These are phyloP conservation scores for Xylaria bambusicola DNA, from an alignment of 495 filamentous ascomycete species.

Conservation along the genomic window DNA sequence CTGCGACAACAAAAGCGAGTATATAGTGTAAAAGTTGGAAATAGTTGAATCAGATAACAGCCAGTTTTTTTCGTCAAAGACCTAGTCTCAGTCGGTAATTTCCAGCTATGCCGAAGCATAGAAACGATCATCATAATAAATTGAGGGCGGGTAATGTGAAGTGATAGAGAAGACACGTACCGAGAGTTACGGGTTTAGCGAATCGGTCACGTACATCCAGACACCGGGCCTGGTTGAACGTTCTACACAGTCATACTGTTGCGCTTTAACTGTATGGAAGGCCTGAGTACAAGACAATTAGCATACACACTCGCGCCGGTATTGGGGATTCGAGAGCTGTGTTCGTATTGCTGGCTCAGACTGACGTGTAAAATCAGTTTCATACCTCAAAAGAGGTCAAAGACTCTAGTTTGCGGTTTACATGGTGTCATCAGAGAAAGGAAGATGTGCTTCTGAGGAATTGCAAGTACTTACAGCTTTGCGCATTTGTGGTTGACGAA, in stretches of 20 bases:
- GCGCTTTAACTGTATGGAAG: no score
- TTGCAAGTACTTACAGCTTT: slow-evolving; percentile 28
- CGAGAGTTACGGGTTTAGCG: background rate
- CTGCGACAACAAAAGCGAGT: background rate
- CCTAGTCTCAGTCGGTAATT: slow-evolving; percentile 98
- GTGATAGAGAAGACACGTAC: slow-evolving; percentile 8
- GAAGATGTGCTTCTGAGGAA: background rate
- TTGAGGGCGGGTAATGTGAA: background rate
- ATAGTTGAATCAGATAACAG: slow-evolving; percentile 75
- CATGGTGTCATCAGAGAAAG: slow-evolving; percentile 59
- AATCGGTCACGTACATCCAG: background rate
- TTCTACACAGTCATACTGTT: no score
- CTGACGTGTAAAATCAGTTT: slow-evolving; percentile 99
- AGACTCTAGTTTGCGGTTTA: slow-evolving; percentile 99
- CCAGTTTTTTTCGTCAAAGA: slow-evolving; percentile 80
- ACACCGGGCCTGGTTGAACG: background rate
- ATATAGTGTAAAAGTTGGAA: background rate
- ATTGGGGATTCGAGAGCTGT: background rate
- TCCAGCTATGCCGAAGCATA: slow-evolving; percentile 91
- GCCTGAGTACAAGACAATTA: slow-evolving; percentile 33
- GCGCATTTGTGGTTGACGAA: slow-evolving; percentile 19
- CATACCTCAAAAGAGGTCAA: slow-evolving; percentile 88
- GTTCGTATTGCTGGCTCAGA: slow-evolving; percentile 64
- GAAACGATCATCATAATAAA: slow-evolving; percentile 75
- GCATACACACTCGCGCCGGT: slow-evolving; percentile 14